Base-by-base conservation (phyloP, 371 early-diverging fungal genomes). In the Capniomyces stellatus region DNA sequence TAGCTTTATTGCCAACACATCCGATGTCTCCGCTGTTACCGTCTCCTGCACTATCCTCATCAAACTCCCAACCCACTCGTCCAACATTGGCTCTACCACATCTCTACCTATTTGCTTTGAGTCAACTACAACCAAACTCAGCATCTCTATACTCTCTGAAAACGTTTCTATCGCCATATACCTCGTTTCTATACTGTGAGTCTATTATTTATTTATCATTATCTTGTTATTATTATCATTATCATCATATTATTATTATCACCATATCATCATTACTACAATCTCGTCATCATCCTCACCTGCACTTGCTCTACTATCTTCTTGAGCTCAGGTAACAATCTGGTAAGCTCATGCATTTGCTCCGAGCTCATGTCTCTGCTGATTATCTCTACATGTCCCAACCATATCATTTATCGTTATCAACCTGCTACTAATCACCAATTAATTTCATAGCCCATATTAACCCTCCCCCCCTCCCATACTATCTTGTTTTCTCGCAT, bases 301-400 rank as follows among this genome's bases (percentile, higher is more conserved):
- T n/a, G n/a, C n/a, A n/a, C 55, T 73, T 72, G 51, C 13, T 43
- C 2, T n/a, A 89, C 71, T 29, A 92, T 82, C 13, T 75, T 70
- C 54, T 73, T 73, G 49, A 94, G 79, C 63, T 89, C 87, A 1
- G 91, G 89, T 41, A 90, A 66, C 29, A 94, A 64, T 2, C 84
- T 85, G 0, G 82, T 83, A 19, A 92, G 66, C 50, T 78, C 74
- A 31, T 84, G 81, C 51, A 90, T 70, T 58, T 92, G 88, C 43
- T 82, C 75, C 53, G 88, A 86, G 13, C 87, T 85, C 64, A 94
- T 76, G 66, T 91, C 89, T 51, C 78, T 74, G 58, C 75, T 73
- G 19, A 90, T 80, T 70, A 89, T 85, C 59, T 91, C 91, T 27
- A 68, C 50, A n/a, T n/a, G n/a, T n/a, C n/a, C n/a, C n/a, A n/a